A percentile compares a stretch with the other conserved stretches of the same genome.
Conservation (phyloP, 164 flowering plant genomes). For the Amborella trichopoda region DNA sequence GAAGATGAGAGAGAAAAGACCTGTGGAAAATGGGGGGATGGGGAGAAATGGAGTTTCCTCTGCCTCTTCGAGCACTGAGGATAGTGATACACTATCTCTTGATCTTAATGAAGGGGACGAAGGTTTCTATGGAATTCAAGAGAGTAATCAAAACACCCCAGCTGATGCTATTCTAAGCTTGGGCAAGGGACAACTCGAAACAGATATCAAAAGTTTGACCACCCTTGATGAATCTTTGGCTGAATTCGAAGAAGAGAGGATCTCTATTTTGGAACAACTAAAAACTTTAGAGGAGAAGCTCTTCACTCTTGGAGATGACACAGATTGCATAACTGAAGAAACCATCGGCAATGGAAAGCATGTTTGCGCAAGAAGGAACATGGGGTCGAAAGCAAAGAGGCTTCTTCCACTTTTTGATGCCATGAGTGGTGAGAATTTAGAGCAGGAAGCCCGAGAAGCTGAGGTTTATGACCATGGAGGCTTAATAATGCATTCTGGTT, state of each 20-base stretch:
- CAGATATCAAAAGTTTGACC: slow-evolving; percentile 13
- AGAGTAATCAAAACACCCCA: slow-evolving; percentile 32
- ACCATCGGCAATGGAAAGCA: slow-evolving; percentile 23
- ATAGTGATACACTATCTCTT: slow-evolving; percentile 51
- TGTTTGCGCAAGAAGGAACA: slow-evolving; percentile 23
- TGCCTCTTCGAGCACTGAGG: slow-evolving; percentile 46
- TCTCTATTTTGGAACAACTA: slow-evolving; percentile 67
- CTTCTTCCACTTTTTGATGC: slow-evolving; percentile 82
- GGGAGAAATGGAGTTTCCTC: slow-evolving; percentile 39
- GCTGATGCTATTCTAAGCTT: slow-evolving; percentile 31
- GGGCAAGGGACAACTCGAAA: slow-evolving; percentile 25
- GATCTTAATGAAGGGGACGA: slow-evolving; percentile 50
- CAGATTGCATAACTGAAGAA: slow-evolving; percentile 20
- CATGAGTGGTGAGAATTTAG: slow-evolving; percentile 21
- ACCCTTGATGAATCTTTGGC: slow-evolving; percentile 43
- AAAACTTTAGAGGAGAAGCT: slow-evolving; percentile 81
- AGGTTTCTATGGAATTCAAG: slow-evolving; percentile 19
- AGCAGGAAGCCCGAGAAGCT: slow-evolving; percentile 23
- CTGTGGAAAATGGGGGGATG: slow-evolving; percentile 1
- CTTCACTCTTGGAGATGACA: slow-evolving; percentile 36
- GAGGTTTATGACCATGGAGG: slow-evolving; percentile 17
- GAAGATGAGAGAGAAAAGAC: slow-evolving; percentile 27
- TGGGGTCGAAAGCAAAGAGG: slow-evolving; percentile 40
- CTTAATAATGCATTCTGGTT: slow-evolving; percentile 7
- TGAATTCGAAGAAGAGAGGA: slow-evolving; percentile 70